Base-by-base conservation (phyloP, 306 rosid species). In the Vigna radiata region DNA sequence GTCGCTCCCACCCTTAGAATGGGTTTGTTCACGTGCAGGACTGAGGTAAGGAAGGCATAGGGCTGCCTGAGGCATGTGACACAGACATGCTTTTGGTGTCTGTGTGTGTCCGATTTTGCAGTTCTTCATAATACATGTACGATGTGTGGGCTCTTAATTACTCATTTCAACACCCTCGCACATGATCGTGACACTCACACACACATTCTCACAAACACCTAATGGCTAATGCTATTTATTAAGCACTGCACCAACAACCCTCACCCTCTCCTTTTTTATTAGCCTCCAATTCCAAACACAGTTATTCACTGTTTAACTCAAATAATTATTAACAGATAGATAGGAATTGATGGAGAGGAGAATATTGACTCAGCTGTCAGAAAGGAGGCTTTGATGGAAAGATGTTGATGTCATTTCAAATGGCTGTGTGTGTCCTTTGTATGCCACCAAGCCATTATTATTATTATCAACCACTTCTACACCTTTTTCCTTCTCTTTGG, bases 111-210 rank as follows among this genome's bases (percentile, higher is more conserved):
- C 79, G 49, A 37, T 77, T 77, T 77, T 63, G 76, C 86, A 72
- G 83, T 83, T 77, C 25, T 77, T 78, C 80, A 77, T 72, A 55
- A 82, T 77, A 21, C 73, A 67, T 65, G 86, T 78, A 78, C 83
- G 53, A 59, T 78, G 37, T 78, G 80, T 68, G 83, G 80, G 72
- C 80, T 72, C 79, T 65, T 82, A 65, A 55, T 77, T 48, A 64
- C 79, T 72, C 21, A 56, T 56, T 77, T 77, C 79, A 72, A 72
- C 47, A 55, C 16, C 29, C 18, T 25, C 4, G 23, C 70, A 54
- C 71, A 59, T 78, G 80, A 83, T 67, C 21, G 83, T 72, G 83
- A 83, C 83, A 54, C 70, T 17, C 78, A 36, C 8, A 44, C 15
- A 13, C 78, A 23, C 8, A 44, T 4, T 3, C 33, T 4, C 33